Evolutionary conservation across 345 rosid genomes (phyloP).

Genomic region (Raphanus sativus): DNA sequence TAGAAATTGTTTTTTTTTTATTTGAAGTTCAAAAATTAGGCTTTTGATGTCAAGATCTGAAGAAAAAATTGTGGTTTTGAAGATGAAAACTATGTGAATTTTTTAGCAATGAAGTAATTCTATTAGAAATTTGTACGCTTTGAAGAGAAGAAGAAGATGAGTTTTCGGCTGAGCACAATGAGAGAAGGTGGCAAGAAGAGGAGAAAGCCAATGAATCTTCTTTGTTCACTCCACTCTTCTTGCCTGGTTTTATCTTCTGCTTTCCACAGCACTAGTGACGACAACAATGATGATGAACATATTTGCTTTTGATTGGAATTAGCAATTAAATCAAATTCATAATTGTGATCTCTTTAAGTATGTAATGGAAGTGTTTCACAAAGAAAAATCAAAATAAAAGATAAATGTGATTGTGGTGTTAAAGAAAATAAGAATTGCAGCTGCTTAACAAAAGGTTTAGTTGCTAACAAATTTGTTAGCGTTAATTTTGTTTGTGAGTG

Average conservation of each 20-base stretch:
- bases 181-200: constrained; percentile 34
- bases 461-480: too few relatives aligned
- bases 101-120: constrained; percentile 31
- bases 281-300: constrained; percentile 37
- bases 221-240: constrained; percentile 61
- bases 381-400: too few relatives aligned
- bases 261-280: constrained; percentile 42
- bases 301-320: constrained; percentile 28
- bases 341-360: too few relatives aligned
- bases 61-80: not conserved
- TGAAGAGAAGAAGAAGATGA: constrained; percentile 46
- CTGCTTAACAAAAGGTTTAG: too few relatives aligned
- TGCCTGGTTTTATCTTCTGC: constrained; percentile 69
- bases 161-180: constrained; percentile 65
- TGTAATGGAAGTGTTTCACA: too few relatives aligned
- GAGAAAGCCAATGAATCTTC: constrained; percentile 48
- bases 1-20: too few relatives aligned
- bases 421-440: too few relatives aligned
- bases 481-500: too few relatives aligned
- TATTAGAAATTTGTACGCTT: constrained; percentile 8
- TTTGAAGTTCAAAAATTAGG: not conserved
- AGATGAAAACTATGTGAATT: not conserved
- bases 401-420: too few relatives aligned
- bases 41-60: constrained; percentile 10
- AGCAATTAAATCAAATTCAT: too few relatives aligned